phyloP scores from a whole-genome alignment of 148 eudicot genomes.

The Fagopyrum esculentum region DNA sequence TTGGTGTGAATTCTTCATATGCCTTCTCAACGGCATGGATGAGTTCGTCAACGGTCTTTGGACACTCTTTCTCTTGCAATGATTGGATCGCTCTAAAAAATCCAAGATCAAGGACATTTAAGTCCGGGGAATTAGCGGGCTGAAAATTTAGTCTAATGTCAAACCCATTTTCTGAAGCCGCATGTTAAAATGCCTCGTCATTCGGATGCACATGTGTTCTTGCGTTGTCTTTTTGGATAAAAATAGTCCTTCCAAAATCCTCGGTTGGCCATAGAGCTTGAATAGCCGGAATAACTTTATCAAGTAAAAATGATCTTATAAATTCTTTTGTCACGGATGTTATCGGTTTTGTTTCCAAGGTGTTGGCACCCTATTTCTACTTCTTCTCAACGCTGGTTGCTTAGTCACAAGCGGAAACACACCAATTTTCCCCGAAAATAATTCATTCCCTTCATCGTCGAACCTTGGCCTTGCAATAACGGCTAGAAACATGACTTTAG shows the following conservation, averaged over 20 bases:
- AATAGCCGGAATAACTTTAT: constrained; percentile 21
- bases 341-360: constrained; percentile 20
- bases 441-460: no score
- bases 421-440: no score
- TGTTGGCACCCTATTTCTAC: constrained; percentile 20
- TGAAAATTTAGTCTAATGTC: constrained; percentile 8
- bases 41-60: constrained; percentile 4
- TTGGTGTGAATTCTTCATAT: background rate
- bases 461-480: no score
- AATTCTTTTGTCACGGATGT: constrained; percentile 13
- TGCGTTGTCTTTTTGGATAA: background rate
- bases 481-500: no score
- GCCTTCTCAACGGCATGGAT: background rate
- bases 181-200: constrained; percentile 8
- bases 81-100: background rate
- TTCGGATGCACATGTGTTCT: background rate
- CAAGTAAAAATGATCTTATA: constrained; percentile 10
- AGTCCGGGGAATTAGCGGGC: constrained; percentile 7
- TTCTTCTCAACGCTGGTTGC: constrained; percentile 19
- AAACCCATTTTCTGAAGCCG: constrained; percentile 5
- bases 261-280: constrained; percentile 19
- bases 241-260: background rate
- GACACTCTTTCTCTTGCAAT: background rate
- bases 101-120: constrained; percentile 10
- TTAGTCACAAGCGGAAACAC: background rate